Conservation (phyloP, 2,329 filamentous ascomycete genomes). For the Colletotrichum eremochloae region DNA sequence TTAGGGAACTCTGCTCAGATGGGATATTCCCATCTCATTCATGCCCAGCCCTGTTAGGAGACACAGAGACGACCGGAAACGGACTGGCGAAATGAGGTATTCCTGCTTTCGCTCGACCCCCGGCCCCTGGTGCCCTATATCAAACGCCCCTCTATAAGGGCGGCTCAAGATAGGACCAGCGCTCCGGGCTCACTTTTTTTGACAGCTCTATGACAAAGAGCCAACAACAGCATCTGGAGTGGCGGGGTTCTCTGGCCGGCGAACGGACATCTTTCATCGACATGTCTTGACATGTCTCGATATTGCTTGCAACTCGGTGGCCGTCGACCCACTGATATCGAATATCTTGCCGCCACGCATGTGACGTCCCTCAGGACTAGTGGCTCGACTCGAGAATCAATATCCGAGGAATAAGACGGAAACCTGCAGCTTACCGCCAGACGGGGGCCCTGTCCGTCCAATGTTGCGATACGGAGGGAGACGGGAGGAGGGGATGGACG, state of each 20-base stretch:
- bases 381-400: conserved; percentile 8
- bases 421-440: conserved; percentile 19
- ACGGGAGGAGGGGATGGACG: neutral
- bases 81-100: conserved; percentile 31
- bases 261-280: conserved; percentile 15
- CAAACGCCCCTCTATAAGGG: conserved; percentile 1
- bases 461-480: neutral
- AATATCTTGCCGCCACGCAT: conserved; percentile 3
- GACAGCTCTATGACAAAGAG: conserved; percentile 27
- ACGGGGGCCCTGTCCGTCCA: neutral
- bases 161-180: conserved; percentile 4
- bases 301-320: neutral
- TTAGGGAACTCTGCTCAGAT: conserved; percentile 8
- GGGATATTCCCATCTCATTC: conserved; percentile 11
- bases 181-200: conserved; percentile 21
- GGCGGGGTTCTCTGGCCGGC: conserved; percentile 4
- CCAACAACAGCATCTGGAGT: neutral
- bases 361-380: conserved; percentile 12
- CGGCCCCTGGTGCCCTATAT: conserved; percentile 7
- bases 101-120: neutral
- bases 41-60: conserved; percentile 32
- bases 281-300: conserved; percentile 6
- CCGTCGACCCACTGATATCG: neutral
- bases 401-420: conserved; percentile 21
- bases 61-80: conserved; percentile 5